Percentiles rank a stretch among this genome's conserved stretches.
These are phyloP conservation scores for Aspergillus nidulans DNA, from an alignment of 495 filamentous ascomycete genomes.

Conservation along the genomic window DNA sequence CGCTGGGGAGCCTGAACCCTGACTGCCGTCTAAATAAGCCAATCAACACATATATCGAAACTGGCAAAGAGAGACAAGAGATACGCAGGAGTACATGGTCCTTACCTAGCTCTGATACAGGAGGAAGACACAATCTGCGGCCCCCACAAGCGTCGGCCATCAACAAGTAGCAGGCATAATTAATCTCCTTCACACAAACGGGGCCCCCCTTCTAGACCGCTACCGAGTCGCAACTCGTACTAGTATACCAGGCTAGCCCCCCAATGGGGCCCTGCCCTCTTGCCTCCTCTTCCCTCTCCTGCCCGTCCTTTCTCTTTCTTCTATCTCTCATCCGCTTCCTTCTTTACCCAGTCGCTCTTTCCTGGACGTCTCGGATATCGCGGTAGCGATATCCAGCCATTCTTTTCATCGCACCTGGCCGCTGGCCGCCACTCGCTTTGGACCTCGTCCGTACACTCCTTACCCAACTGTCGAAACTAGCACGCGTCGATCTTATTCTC, in stretches of 20 bases:
- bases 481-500: conserved; percentile 7
- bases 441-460: conserved; percentile 31
- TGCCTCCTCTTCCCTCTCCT: conserved; percentile 23
- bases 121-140: neutral
- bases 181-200: conserved; percentile 8
- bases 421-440: conserved; percentile 31
- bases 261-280: neutral
- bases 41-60: neutral
- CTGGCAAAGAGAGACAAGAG: neutral
- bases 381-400: conserved; percentile 11
- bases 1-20: neutral
- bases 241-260: conserved; percentile 5
- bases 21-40: neutral
- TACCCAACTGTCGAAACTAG: conserved; percentile 7
- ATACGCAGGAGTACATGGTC: neutral
- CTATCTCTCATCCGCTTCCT: conserved; percentile 8
- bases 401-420: conserved; percentile 22
- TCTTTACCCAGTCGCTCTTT: conserved; percentile 13
- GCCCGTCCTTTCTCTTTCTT: conserved; percentile 15
- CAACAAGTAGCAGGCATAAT: conserved; percentile 3
- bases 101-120: neutral
- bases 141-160: conserved; percentile 2
- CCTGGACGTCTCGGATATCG: neutral
- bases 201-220: conserved; percentile 20
- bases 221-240: neutral